phyloP scores from a whole-genome alignment of 306 rosid genomes.

The Cucurbita moschata region DNA sequence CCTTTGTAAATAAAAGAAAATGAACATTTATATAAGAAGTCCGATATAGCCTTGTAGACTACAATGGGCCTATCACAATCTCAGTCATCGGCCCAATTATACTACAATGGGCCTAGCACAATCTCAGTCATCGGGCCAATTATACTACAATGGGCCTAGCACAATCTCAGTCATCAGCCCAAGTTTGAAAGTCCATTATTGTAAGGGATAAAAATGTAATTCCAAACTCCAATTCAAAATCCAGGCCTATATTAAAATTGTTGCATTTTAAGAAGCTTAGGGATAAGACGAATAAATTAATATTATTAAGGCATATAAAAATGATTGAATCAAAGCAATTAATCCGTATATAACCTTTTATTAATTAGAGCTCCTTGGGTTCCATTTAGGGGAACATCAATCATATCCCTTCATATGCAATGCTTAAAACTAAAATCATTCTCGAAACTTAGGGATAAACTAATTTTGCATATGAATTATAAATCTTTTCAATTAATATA shows the following conservation, averaged over 20 bases:
- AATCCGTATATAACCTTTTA: neutral
- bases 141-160: too few relatives aligned
- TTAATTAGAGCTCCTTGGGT: neutral
- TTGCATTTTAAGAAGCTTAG: neutral
- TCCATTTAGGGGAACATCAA: neutral
- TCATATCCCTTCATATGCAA: neutral
- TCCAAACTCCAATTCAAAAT: neutral
- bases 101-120: too few relatives aligned
- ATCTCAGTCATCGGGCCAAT: neutral
- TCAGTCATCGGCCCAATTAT: neutral
- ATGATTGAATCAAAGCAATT: neutral
- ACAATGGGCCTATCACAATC: neutral
- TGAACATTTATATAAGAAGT: neutral
- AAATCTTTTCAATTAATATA: too few relatives aligned
- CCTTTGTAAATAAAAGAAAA: too few relatives aligned
- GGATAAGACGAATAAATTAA: neutral
- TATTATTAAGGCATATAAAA: neutral
- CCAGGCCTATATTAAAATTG: neutral
- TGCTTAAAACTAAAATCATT: neutral
- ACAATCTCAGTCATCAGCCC: neutral
- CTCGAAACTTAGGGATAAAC: too few relatives aligned
- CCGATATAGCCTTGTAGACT: neutral
- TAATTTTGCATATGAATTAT: too few relatives aligned
- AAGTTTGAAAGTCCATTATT: neutral
- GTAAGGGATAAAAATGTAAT: neutral